Evolutionary conservation across 805 yeast species (phyloP).

Genomic region (Limtongozyma cylindracea): DNA sequence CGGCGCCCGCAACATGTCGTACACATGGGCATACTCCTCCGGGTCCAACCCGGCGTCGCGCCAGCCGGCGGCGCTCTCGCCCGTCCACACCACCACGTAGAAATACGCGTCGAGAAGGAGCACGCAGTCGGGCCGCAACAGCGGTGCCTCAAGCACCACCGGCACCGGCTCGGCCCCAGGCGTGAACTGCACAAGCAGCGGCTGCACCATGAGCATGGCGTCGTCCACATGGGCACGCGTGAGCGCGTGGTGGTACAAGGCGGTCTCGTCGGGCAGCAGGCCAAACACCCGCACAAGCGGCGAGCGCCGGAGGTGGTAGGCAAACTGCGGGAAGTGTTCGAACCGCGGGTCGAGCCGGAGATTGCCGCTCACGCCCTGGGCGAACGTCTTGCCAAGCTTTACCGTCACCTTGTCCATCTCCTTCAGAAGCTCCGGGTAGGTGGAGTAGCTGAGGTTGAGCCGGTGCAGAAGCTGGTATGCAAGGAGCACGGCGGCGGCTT

Average conservation of each 20-base stretch:
- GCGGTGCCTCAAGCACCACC: too few relatives aligned
- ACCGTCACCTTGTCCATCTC: conserved; percentile 22
- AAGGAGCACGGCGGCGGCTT: conserved; percentile 4
- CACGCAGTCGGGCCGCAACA: too few relatives aligned
- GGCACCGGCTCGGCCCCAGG: conserved; percentile 36
- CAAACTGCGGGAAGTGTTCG: conserved; percentile 37
- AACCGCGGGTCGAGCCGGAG: conserved; percentile 22
- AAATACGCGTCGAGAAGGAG: too few relatives aligned
- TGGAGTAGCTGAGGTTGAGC: conserved; percentile 2
- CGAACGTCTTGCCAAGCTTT: conserved; percentile 18
- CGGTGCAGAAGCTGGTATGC: too few relatives aligned
- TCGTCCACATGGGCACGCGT: conserved; percentile 34
- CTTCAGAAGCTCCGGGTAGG: conserved; percentile 11
- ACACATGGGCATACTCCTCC: too few relatives aligned
- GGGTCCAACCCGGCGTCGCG: too few relatives aligned
- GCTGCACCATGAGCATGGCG: conserved; percentile 44
- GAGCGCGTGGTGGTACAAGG: conserved; percentile 34
- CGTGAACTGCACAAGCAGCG: conserved; percentile 28
- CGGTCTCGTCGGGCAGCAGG: conserved; percentile 51
- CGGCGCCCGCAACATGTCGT: too few relatives aligned
- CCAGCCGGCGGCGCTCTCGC: too few relatives aligned
- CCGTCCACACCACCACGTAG: too few relatives aligned
- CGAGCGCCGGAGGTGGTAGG: conserved; percentile 42
- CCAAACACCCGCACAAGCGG: conserved; percentile 41
- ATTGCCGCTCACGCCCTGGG: conserved; percentile 17